A percentile compares a stretch with the other conserved stretches of the same genome.
These are phyloP conservation scores for Theileria annulata DNA, from an alignment of 169 alveolate genomes.

Conservation along the genomic window DNA sequence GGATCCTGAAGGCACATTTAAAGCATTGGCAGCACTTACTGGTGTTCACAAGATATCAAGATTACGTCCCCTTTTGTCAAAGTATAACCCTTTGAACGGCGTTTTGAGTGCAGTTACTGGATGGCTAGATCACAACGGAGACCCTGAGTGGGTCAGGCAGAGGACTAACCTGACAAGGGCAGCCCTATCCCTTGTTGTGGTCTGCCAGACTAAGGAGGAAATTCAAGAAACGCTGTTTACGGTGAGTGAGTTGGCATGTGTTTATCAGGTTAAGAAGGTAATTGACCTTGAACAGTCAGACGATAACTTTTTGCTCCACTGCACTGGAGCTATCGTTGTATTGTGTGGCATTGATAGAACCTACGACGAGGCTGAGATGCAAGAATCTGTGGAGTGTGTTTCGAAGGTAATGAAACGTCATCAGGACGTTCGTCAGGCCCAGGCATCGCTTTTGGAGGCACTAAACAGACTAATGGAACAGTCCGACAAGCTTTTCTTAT, in stretches of 20 bases:
- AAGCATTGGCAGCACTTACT: slow-evolving; percentile 86
- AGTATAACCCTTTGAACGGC: slow-evolving; percentile 58
- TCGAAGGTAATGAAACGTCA: slow-evolving; percentile 80
- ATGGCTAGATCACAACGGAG: slow-evolving; percentile 75
- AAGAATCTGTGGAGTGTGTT: slow-evolving; percentile 74
- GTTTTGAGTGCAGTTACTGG: slow-evolving; percentile 74
- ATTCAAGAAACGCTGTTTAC: slow-evolving; percentile 32
- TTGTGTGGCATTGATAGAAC: slow-evolving; percentile 74
- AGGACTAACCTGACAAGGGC: slow-evolving; percentile 80
- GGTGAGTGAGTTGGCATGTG: slow-evolving; percentile 70
- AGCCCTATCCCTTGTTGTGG: slow-evolving; percentile 76
- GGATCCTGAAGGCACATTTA: slow-evolving; percentile 81
- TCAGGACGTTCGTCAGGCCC: slow-evolving; percentile 83
- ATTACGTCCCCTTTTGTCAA: slow-evolving; percentile 64
- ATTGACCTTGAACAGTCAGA: slow-evolving; percentile 84
- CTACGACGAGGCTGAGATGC: slow-evolving; percentile 62
- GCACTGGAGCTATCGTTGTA: slow-evolving; percentile 74
- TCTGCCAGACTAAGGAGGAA: slow-evolving; percentile 58
- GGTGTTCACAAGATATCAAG: slow-evolving; percentile 83
- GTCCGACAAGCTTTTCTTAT: slow-evolving; percentile 72
- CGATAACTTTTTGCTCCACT: slow-evolving; percentile 81
- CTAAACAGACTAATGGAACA: slow-evolving; percentile 72
- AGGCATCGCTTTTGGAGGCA: slow-evolving; percentile 80
- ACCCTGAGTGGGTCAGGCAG: slow-evolving; percentile 74
- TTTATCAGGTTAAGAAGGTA: slow-evolving; percentile 81